A percentile compares a stretch with the other conserved stretches of the same genome.
Conservation (phyloP, 768 basidiomycete species). For the Tylopilus rubrobrunneus region DNA sequence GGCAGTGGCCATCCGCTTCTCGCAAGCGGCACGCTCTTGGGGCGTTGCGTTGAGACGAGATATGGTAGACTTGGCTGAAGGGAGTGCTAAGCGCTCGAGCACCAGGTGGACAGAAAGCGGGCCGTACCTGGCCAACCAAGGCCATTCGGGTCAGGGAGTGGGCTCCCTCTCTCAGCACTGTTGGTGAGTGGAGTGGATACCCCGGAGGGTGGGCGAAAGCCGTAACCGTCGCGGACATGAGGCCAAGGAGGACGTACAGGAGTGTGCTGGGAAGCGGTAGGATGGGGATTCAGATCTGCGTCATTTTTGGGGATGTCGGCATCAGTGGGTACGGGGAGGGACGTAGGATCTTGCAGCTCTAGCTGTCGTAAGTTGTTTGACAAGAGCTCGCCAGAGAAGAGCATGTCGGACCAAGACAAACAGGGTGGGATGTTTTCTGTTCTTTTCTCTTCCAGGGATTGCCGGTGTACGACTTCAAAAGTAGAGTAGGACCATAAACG, state of each 20-base stretch:
- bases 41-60: conserved; percentile 78
- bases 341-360: conserved; percentile 27
- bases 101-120: conserved; percentile 4
- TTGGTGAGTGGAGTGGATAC: conserved; percentile 54
- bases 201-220: conserved; percentile 71
- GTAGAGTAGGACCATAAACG: conserved; percentile 13
- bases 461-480: not conserved
- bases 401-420: not conserved
- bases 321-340: conserved; percentile 1
- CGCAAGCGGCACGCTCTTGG: conserved; percentile 65
- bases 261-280: not conserved
- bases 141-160: conserved; percentile 58
- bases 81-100: conserved; percentile 12
- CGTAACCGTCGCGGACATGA: conserved; percentile 70
- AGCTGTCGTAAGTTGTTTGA: conserved; percentile 47
- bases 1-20: conserved; percentile 75
- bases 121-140: conserved; percentile 88
- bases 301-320: conserved; percentile 11
- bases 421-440: not conserved
- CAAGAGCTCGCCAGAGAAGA: conserved; percentile 25
- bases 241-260: conserved; percentile 25
- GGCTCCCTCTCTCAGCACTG: conserved; percentile 25
- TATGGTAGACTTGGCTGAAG: conserved; percentile 82
- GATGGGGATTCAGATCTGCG: not conserved
- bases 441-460: not conserved